Percentiles rank a stretch among this genome's conserved stretches.
phyloP scores from a whole-genome alignment of 108 stramenopile species.

The Pseudonitzschia delicatissima region DNA sequence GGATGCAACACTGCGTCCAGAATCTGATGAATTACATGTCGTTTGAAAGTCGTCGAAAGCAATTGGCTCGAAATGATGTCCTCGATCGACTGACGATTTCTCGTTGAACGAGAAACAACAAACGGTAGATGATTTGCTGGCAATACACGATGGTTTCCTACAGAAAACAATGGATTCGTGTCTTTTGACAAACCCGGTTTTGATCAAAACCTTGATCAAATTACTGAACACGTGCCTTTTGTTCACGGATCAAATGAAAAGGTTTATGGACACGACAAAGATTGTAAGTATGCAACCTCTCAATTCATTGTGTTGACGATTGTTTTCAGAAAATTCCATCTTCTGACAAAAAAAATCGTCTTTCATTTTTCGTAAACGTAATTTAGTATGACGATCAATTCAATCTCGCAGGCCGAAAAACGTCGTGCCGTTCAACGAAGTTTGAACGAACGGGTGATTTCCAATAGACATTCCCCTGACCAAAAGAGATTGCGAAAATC shows the following conservation, averaged over 20 bases:
- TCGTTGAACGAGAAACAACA: constrained; percentile 15
- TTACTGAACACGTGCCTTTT: constrained; percentile 80
- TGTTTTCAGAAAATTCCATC: constrained; percentile 1
- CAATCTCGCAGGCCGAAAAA: constrained; percentile 35
- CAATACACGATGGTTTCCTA: constrained; percentile 85
- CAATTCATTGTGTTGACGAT: no score
- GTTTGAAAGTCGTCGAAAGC: constrained; percentile 95
- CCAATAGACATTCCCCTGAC: not conserved
- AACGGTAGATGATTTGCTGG: constrained; percentile 88
- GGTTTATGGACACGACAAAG: constrained; percentile 68
- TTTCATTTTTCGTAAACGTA: constrained; percentile 4
- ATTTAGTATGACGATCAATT: constrained; percentile 31
- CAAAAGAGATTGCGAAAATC: constrained; percentile 30
- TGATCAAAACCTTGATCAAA: constrained; percentile 68
- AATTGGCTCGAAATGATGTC: constrained; percentile 81
- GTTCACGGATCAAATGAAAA: constrained; percentile 83
- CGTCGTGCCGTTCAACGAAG: constrained; percentile 33
- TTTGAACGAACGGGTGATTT: constrained; percentile 29
- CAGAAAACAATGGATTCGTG: constrained; percentile 86
- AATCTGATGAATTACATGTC: constrained; percentile 97
- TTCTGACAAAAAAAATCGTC: not conserved
- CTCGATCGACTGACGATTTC: constrained; percentile 19
- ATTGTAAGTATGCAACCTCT: constrained; percentile 37
- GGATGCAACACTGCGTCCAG: constrained; percentile 98
- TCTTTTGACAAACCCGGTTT: constrained; percentile 82